A percentile compares a stretch with the other conserved stretches of the same genome.
Conservation (phyloP, 2,329 filamentous ascomycete genomes). For the Aspergillus brasiliensis region DNA sequence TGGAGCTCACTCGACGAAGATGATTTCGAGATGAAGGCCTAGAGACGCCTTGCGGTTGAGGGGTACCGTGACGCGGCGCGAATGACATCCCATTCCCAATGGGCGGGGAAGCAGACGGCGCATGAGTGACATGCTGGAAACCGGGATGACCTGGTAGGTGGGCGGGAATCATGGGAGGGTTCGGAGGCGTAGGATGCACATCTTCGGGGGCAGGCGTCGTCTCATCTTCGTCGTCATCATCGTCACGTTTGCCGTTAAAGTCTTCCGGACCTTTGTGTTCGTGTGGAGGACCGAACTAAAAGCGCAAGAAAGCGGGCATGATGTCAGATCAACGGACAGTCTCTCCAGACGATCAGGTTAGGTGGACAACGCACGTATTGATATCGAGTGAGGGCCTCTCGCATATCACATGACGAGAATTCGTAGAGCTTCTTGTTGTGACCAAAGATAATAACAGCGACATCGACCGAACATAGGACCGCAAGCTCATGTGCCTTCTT, state of each 20-base stretch:
- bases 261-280: slow-evolving; percentile 95
- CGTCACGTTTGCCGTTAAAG: slow-evolving; percentile 75
- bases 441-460: slow-evolving; percentile 97
- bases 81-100: slow-evolving; percentile 76
- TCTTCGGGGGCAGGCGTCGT: slow-evolving; percentile 73
- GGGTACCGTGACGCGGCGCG: slow-evolving; percentile 74
- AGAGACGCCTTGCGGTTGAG: slow-evolving; percentile 74
- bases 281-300: slow-evolving; percentile 86
- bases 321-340: slow-evolving; percentile 17
- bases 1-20: slow-evolving; percentile 72
- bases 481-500: slow-evolving; percentile 99
- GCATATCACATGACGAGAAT: slow-evolving; percentile 93
- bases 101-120: slow-evolving; percentile 84
- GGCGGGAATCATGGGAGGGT: slow-evolving; percentile 64
- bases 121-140: slow-evolving; percentile 83
- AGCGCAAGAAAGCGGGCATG: slow-evolving; percentile 20
- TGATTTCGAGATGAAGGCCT: slow-evolving; percentile 80
- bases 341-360: neutral
- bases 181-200: slow-evolving; percentile 51
- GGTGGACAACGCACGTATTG: slow-evolving; percentile 72
- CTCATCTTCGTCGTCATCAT: slow-evolving; percentile 80
- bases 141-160: slow-evolving; percentile 67
- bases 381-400: slow-evolving; percentile 82
- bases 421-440: slow-evolving; percentile 99
- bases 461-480: slow-evolving; percentile 96